Conservation (phyloP, 257 asterid genomes). For the Solanum paucissectum region DNA sequence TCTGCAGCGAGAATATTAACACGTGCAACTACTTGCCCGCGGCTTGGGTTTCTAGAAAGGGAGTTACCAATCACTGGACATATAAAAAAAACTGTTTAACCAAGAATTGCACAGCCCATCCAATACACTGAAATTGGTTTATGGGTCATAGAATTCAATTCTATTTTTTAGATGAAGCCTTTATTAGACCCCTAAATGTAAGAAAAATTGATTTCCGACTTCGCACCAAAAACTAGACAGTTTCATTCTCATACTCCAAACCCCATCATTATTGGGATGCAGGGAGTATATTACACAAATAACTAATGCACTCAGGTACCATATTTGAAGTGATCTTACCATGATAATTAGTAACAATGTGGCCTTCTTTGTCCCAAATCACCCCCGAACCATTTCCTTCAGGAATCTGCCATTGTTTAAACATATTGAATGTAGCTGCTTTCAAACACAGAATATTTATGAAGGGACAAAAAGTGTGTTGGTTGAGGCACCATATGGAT, state of each 20-base stretch:
- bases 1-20: slow-evolving; percentile 84
- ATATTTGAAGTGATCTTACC: slow-evolving; percentile 34
- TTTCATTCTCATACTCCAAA: not conserved
- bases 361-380: slow-evolving; percentile 92
- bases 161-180: not conserved
- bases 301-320: not conserved
- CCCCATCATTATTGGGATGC: not conserved
- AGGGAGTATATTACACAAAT: not conserved
- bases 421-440: not conserved
- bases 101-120: not conserved
- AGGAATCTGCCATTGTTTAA: slow-evolving; percentile 49
- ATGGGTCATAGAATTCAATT: not conserved
- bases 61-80: slow-evolving; percentile 87
- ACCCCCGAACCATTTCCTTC: slow-evolving; percentile 99
- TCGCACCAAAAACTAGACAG: not conserved
- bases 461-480: not conserved
- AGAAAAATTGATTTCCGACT: not conserved
- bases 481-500: not conserved
- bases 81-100: slow-evolving; percentile 8
- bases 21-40: slow-evolving; percentile 88
- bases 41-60: slow-evolving; percentile 75
- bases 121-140: not conserved
- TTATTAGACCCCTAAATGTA: not conserved
- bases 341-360: slow-evolving; percentile 93
- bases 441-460: not conserved